phyloP scores from a whole-genome alignment of 495 filamentous ascomycete species.

The Rhizodiscina lignyota region DNA sequence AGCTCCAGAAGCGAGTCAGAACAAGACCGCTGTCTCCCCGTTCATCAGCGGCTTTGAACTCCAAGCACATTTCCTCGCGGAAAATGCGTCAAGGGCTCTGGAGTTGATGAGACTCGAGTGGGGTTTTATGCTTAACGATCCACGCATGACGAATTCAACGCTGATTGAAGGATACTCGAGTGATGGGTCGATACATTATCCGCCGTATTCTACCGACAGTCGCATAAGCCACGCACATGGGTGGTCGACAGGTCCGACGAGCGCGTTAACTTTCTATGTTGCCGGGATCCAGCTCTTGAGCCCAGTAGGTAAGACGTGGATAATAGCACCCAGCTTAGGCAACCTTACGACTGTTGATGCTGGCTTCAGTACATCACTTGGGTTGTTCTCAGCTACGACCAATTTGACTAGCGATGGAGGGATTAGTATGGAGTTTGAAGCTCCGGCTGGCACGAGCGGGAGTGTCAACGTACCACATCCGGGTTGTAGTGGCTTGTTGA shows the following conservation, averaged over 20 bases:
- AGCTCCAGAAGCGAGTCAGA: conserved; percentile 37
- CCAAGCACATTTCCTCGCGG: conserved; percentile 35
- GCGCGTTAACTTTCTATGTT: conserved; percentile 33
- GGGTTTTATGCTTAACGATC: conserved; percentile 45
- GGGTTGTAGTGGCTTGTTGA: too few species aligned
- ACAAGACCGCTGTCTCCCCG: conserved; percentile 40
- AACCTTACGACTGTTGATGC: conserved; percentile 33
- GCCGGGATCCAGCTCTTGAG: conserved; percentile 34
- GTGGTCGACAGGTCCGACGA: conserved; percentile 43
- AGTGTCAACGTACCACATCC: conserved; percentile 17
- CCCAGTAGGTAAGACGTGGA: conserved; percentile 33
- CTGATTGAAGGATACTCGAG: conserved; percentile 41
- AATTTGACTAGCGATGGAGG: conserved; percentile 21
- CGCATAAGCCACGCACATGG: conserved; percentile 43
- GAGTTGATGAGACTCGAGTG: conserved; percentile 41
- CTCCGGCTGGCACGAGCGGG: conserved; percentile 31
- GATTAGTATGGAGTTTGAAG: conserved; percentile 19
- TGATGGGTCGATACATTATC: conserved; percentile 40
- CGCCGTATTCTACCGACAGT: conserved; percentile 34
- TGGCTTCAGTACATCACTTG: conserved; percentile 37
- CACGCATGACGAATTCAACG: conserved; percentile 43
- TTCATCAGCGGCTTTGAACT: conserved; percentile 47
- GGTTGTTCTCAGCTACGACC: conserved; percentile 30
- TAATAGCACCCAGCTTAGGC: conserved; percentile 32
- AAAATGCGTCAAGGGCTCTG: conserved; percentile 29